Evolutionary conservation across 768 basidiomycete genomes (phyloP), one percentile per base, ranked within the genome.

Genomic region (Leccinum boreale): DNA sequence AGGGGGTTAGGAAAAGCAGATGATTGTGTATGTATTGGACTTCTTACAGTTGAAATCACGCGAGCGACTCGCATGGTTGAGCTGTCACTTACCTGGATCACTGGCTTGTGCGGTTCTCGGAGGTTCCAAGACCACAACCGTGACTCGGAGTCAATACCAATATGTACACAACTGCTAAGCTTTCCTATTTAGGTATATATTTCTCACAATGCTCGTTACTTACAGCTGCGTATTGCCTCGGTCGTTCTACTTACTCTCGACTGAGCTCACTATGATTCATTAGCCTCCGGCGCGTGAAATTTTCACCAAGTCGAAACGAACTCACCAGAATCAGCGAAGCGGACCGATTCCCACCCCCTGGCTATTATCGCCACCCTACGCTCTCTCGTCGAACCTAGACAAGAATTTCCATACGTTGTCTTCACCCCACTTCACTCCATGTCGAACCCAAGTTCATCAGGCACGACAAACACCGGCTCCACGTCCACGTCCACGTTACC

Each of bases 121-220:
- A 99, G 67, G 71, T 98, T 96, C 95, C 96, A 99, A 14, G 86
- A 85, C 86, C 92, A 91, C 21, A 98, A 72, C 86, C 95, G 97
- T 0, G 94, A 23, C 23, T 23, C 23, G 23, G 23, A 88, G 68
- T 99, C 97, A 51, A 99, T 89, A 0, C 92, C 89, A 0, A 89
- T 26, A 26, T 5, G 7, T 26, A 26, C 26, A 5, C n/a, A n/a
- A n/a, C n/a, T n/a, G n/a, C n/a, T n/a, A n/a, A 12, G 31, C 31
- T 12, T 31, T 31, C 31, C 11, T 31, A 31, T 12, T 31, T 31
- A 12, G 31, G 31, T 31, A 31, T 31, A 31, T 31, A 12, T 31
- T 12, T 31, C 31, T 31, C 31, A 31, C 31, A 12, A 31, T 10
- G 10, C 11, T 29, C 4, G 29, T 29, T 29, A 29, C 29, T 12